phyloP scores from a whole-genome alignment of 768 basidiomycete species.

The Kwoniella bestiolae region DNA sequence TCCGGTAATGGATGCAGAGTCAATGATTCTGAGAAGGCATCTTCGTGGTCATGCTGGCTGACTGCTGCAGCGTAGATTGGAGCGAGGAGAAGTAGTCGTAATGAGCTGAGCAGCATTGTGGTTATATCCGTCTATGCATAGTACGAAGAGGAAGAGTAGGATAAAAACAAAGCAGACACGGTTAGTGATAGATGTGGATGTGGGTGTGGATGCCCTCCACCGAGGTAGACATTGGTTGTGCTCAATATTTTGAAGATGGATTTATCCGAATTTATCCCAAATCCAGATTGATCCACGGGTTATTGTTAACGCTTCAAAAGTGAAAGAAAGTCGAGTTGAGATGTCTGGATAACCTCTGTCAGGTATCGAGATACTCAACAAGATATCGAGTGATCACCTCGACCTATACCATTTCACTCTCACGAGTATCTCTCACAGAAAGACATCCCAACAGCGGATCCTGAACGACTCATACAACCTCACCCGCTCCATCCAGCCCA shows the following conservation, averaged over 20 bases:
- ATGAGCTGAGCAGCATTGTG: conserved; percentile 33
- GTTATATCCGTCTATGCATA: too few species aligned
- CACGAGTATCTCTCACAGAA: too few species aligned
- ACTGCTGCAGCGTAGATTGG: conserved; percentile 14
- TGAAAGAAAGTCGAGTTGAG: too few species aligned
- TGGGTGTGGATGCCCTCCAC: conserved; percentile 17
- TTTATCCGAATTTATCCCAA: conserved; percentile 8
- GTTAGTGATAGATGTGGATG: not conserved
- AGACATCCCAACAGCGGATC: too few species aligned
- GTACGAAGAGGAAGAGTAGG: not conserved
- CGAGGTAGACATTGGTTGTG: not conserved
- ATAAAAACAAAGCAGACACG: not conserved
- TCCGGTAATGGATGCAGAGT: conserved; percentile 70
- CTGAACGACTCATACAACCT: too few species aligned
- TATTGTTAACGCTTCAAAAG: not conserved
- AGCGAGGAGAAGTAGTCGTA: conserved; percentile 19
- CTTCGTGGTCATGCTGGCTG: not conserved
- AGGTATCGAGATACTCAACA: too few species aligned
- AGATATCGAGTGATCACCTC: too few species aligned
- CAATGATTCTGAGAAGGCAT: conserved; percentile 63
- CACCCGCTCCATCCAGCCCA: not conserved
- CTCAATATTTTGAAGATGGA: not conserved
- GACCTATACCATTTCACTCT: too few species aligned
- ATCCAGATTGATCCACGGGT: not conserved
- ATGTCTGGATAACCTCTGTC: too few species aligned